Percentiles rank a stretch among this genome's conserved stretches.
These are phyloP conservation scores for Citrus glauca DNA, from an alignment of 345 rosid genomes.

Conservation along the genomic window DNA sequence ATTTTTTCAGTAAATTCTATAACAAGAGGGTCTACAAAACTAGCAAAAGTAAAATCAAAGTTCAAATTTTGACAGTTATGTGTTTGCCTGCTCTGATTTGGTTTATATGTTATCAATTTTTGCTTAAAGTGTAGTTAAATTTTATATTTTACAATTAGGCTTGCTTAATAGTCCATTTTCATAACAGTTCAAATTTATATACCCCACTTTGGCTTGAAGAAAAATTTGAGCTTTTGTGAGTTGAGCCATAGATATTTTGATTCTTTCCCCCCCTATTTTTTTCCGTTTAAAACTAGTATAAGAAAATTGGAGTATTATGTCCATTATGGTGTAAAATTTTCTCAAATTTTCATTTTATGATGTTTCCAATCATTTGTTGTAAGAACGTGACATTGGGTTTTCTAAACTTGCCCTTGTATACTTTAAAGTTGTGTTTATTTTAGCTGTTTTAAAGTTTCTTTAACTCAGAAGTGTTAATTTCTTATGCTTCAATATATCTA, in stretches of 20 bases:
- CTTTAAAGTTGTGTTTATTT: background rate
- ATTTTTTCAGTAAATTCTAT: background rate
- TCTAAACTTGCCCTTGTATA: background rate
- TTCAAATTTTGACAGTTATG: background rate
- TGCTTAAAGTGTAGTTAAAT: background rate
- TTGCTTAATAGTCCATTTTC: background rate
- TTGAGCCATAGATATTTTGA: too few species aligned
- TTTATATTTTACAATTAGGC: background rate
- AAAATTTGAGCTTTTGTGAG: background rate
- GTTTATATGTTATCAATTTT: background rate
- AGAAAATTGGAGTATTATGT: background rate
- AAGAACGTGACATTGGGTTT: background rate
- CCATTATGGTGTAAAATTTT: background rate
- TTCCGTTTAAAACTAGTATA: background rate
- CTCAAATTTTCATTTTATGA: background rate
- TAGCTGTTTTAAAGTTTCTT: background rate
- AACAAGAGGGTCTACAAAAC: conserved; percentile 7
- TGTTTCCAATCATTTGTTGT: background rate
- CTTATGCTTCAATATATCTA: background rate
- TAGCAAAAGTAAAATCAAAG: background rate
- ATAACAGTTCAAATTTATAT: background rate
- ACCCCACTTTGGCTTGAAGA: background rate
- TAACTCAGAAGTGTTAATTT: background rate
- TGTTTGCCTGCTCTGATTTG: background rate
- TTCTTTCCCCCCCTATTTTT: background rate